Evolutionary conservation across 441 rosid species (phyloP).

Genomic region (Gossypium schwendimanii): DNA sequence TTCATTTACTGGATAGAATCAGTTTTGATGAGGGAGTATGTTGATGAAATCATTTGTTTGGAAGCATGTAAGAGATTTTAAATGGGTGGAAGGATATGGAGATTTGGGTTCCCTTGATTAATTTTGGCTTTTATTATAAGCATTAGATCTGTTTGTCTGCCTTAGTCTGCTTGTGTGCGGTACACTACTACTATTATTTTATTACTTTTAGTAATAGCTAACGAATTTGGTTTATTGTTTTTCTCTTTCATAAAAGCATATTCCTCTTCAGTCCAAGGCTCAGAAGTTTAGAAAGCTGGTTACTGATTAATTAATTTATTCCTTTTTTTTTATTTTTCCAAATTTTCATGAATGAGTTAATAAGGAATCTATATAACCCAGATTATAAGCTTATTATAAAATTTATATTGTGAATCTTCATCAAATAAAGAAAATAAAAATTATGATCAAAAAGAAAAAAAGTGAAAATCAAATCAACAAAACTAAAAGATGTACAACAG

Average conservation of each 20-base stretch:
- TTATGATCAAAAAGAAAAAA: too few species aligned
- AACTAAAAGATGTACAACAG: too few species aligned
- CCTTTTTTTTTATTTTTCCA: too few species aligned
- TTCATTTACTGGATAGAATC: background rate
- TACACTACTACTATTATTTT: background rate
- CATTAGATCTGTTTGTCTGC: background rate
- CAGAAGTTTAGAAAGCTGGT: background rate
- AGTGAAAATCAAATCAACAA: too few species aligned
- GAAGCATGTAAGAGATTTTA: slow-evolving; percentile 11
- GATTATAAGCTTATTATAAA: too few species aligned
- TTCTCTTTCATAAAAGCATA: background rate
- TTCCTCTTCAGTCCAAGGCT: background rate
- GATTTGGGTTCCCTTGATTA: background rate
- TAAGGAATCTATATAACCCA: too few species aligned
- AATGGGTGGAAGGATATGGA: slow-evolving; percentile 2
- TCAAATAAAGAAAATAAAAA: too few species aligned
- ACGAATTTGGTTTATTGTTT: background rate
- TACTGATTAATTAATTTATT: background rate
- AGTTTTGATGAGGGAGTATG: background rate
- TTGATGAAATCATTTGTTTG: slow-evolving; percentile 20
- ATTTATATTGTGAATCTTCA: too few species aligned
- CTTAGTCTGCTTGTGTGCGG: background rate
- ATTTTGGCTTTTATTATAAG: background rate
- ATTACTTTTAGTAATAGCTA: background rate
- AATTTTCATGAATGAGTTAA: too few species aligned